Evolutionary conservation across 257 asterid genomes (phyloP).

Genomic region (Buddleja alternifolia): DNA sequence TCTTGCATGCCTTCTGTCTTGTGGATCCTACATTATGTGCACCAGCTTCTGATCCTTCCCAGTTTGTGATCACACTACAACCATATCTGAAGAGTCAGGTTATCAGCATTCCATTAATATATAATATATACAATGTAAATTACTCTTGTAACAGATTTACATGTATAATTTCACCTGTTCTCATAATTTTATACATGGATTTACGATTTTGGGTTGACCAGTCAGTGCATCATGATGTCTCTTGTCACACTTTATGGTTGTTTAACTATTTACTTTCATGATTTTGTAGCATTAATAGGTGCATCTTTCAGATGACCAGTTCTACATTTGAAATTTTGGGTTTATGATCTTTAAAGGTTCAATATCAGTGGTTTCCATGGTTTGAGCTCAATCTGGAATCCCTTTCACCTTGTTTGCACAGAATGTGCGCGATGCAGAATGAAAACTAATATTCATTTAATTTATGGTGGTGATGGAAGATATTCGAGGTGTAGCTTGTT

Average conservation of each 20-base stretch:
- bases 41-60: constrained; percentile 96
- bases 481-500: too few relatives aligned
- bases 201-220: background rate
- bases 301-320: background rate
- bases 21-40: constrained; percentile 92
- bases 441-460: too few relatives aligned
- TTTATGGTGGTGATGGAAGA: too few relatives aligned
- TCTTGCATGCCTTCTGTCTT: constrained; percentile 88
- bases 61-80: constrained; percentile 89
- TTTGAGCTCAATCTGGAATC: too few relatives aligned
- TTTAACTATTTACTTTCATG: background rate
- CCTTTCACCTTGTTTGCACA: too few relatives aligned
- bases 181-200: constrained; percentile 9
- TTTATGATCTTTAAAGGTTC: too few relatives aligned
- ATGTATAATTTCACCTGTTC: constrained; percentile 21
- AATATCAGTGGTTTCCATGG: too few relatives aligned
- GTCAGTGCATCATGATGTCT: constrained; percentile 4
- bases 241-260: background rate
- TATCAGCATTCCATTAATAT: constrained; percentile 13
- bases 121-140: background rate
- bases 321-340: background rate
- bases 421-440: too few relatives aligned
- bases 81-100: constrained; percentile 98
- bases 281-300: background rate
- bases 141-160: constrained; percentile 19